Evolutionary conservation across 495 filamentous ascomycete genomes (phyloP).

Genomic region (Thozetella sp.): DNA sequence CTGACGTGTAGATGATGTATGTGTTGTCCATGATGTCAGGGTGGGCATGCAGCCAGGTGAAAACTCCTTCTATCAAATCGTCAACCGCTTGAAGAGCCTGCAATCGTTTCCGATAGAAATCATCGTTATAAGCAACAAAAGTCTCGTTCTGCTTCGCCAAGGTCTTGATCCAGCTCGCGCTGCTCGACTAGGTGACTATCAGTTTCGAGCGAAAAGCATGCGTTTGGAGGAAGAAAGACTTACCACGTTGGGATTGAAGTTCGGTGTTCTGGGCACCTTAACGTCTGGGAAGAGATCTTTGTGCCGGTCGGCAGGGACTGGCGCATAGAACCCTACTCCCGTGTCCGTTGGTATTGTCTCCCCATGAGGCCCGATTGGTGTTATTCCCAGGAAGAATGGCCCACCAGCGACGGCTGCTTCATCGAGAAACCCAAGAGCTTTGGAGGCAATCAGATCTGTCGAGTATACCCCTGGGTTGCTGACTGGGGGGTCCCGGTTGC

Average conservation of each 20-base stretch:
- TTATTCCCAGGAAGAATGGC: constrained; percentile 66
- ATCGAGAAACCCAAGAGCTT: constrained; percentile 62
- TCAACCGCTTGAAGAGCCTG: constrained; percentile 65
- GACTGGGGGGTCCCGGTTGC: not conserved
- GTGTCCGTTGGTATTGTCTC: constrained; percentile 52
- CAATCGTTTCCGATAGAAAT: constrained; percentile 65
- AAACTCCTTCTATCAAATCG: constrained; percentile 59
- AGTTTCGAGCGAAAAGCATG: not conserved
- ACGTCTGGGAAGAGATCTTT: not conserved
- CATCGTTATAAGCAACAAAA: constrained; percentile 62
- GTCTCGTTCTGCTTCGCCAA: not conserved
- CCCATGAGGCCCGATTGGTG: constrained; percentile 65
- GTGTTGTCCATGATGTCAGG: constrained; percentile 60
- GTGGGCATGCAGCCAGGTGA: constrained; percentile 50
- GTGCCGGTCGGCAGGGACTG: not conserved
- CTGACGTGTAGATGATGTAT: constrained; percentile 68
- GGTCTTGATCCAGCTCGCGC: not conserved
- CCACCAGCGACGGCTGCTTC: constrained; percentile 47
- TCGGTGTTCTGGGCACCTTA: not conserved
- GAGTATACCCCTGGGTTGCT: constrained; percentile 47
- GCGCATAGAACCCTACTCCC: not conserved
- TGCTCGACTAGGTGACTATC: not conserved
- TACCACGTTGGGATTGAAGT: not conserved
- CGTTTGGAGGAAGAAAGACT: not conserved
- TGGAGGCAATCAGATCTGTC: constrained; percentile 62